These are phyloP conservation scores for Testicularia cyperi DNA, from an alignment of 1,284 basidiomycete genomes.

Conservation along the genomic window DNA sequence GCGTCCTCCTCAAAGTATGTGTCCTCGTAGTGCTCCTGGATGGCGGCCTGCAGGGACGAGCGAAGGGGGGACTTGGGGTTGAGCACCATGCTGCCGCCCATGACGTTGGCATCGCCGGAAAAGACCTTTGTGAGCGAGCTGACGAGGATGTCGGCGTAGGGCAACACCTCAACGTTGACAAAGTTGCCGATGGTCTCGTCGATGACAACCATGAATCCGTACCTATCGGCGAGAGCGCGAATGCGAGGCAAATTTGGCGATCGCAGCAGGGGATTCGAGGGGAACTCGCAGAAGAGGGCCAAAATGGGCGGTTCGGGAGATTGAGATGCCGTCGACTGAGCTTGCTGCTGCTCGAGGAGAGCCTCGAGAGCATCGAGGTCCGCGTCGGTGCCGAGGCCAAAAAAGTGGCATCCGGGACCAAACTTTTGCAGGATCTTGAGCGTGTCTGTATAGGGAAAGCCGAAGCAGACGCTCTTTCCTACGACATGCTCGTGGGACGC, in stretches of 20 bases:
- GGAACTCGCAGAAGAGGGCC: conserved; percentile 75
- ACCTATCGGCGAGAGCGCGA: conserved; percentile 78
- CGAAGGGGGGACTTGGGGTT: conserved; percentile 79
- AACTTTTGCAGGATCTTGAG: conserved; percentile 94
- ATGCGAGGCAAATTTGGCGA: conserved; percentile 79
- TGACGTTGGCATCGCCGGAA: conserved; percentile 90
- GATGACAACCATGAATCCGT: conserved; percentile 83
- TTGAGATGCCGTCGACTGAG: conserved; percentile 47
- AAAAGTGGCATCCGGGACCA: conserved; percentile 91
- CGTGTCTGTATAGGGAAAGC: conserved; percentile 97
- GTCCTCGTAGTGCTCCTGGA: conserved; percentile 77
- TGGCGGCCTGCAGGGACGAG: conserved; percentile 67
- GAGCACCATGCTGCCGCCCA: conserved; percentile 76
- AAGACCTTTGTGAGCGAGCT: conserved; percentile 94
- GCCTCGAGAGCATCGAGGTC: conserved; percentile 76
- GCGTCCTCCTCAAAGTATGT: conserved; percentile 88
- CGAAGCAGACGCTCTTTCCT: conserved; percentile 61
- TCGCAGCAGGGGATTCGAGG: conserved; percentile 88
- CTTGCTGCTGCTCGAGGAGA: conserved; percentile 66
- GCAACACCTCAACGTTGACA: conserved; percentile 88
- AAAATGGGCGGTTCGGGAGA: conserved; percentile 55
- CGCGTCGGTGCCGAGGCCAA: conserved; percentile 75
- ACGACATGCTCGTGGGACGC: conserved; percentile 1
- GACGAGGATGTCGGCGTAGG: conserved; percentile 87
- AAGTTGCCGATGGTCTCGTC: conserved; percentile 98